Percentiles rank a stretch among this genome's conserved stretches.
phyloP scores from a whole-genome alignment of 2,329 filamentous ascomycete genomes.

The Tolypocladium cylindrosporum region DNA sequence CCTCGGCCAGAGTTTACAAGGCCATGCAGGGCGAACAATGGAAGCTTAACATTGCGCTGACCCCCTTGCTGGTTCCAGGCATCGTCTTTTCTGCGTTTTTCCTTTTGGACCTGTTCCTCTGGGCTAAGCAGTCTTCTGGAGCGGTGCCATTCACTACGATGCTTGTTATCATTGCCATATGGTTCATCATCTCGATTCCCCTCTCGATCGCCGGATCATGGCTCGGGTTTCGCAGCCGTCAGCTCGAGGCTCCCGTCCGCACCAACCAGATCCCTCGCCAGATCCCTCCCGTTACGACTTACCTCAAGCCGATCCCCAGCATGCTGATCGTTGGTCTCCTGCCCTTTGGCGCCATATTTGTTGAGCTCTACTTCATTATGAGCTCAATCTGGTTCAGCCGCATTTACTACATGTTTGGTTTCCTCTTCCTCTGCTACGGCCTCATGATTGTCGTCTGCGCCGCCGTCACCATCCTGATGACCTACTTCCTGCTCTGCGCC shows the following conservation, averaged over 20 bases:
- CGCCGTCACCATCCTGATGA: slow-evolving; percentile 83
- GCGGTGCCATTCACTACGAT: slow-evolving; percentile 96
- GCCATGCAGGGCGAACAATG: slow-evolving; percentile 84
- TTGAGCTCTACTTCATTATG: slow-evolving; percentile 99
- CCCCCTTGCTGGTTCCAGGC: slow-evolving; percentile 74
- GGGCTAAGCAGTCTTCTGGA: slow-evolving; percentile 84
- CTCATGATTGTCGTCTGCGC: slow-evolving; percentile 95
- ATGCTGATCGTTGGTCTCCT: slow-evolving; percentile 88
- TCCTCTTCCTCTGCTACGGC: slow-evolving; percentile 94
- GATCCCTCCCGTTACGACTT: slow-evolving; percentile 75
- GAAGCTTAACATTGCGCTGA: slow-evolving; percentile 88
- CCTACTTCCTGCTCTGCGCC: slow-evolving; percentile 90
- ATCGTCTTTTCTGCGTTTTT: slow-evolving; percentile 86
- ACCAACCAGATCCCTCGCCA: slow-evolving; percentile 98
- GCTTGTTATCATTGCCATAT: slow-evolving; percentile 85
- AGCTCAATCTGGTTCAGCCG: slow-evolving; percentile 97
- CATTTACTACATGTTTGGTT: slow-evolving; percentile 99
- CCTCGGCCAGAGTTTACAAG: slow-evolving; percentile 87
- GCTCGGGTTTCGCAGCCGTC: slow-evolving; percentile 73
- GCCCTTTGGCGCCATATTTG: slow-evolving; percentile 93
- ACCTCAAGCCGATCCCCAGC: slow-evolving; percentile 77
- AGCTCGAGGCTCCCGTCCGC: slow-evolving; percentile 71
- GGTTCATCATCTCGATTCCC: slow-evolving; percentile 94
- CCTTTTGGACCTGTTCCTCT: slow-evolving; percentile 90
- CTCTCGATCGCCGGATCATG: slow-evolving; percentile 85